These are phyloP conservation scores for Pseudocercospora crystallina DNA, from an alignment of 2,329 filamentous ascomycete species.

Conservation along the genomic window DNA sequence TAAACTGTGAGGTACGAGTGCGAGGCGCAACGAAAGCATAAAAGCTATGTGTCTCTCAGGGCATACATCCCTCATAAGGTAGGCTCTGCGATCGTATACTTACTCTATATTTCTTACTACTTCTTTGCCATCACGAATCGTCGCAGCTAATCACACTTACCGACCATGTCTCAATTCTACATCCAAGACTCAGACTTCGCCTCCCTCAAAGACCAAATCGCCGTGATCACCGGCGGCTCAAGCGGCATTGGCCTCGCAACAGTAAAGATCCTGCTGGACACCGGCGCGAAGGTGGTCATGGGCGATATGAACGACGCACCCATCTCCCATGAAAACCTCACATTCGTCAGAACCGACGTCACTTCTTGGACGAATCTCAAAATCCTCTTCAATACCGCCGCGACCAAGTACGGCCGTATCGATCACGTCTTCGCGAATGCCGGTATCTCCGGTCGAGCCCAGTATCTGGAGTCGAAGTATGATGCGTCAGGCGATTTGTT, in stretches of 20 bases:
- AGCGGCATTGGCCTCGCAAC: slow-evolving; percentile 63
- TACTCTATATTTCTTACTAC: too few species aligned
- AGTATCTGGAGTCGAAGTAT: slow-evolving; percentile 31
- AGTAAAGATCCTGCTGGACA: slow-evolving; percentile 50
- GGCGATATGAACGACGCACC: slow-evolving; percentile 53
- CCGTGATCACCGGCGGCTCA: slow-evolving; percentile 50
- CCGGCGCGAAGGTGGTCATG: slow-evolving; percentile 57
- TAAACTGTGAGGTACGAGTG: too few species aligned
- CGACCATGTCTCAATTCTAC: slow-evolving; percentile 28
- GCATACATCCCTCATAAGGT: too few species aligned
- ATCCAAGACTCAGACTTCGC: slow-evolving; percentile 26
- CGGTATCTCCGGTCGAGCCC: slow-evolving; percentile 51
- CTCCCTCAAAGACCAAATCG: slow-evolving; percentile 25
- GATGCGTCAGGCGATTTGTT: slow-evolving; percentile 37
- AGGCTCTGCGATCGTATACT: too few species aligned
- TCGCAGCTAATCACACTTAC: background rate
- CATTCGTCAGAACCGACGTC: slow-evolving; percentile 51
- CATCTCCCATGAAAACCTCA: slow-evolving; percentile 29
- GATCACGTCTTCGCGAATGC: slow-evolving; percentile 57
- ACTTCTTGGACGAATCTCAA: slow-evolving; percentile 52
- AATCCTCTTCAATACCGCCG: slow-evolving; percentile 53
- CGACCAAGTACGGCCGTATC: slow-evolving; percentile 43
- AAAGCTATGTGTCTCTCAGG: too few species aligned
- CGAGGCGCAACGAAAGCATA: too few species aligned
- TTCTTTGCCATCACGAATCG: too few species aligned